phyloP scores from a whole-genome alignment of 306 rosid species.

The Pyrus pyrifolia region DNA sequence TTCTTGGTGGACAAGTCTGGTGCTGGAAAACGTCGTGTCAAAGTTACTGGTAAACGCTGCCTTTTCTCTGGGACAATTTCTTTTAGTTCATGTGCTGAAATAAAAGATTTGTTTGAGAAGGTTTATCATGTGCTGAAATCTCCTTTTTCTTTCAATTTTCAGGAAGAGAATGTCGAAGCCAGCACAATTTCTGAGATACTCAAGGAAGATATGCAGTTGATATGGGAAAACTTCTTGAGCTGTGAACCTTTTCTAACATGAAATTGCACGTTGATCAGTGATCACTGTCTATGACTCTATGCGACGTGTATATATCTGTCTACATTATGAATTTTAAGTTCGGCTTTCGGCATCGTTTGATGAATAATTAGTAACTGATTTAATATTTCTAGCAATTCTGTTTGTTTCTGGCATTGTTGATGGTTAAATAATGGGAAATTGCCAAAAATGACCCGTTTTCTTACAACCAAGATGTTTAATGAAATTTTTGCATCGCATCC shows the following conservation, averaged over 20 bases:
- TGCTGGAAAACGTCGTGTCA: slow-evolving; percentile 26
- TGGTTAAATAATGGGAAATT: not conserved
- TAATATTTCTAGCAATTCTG: not conserved
- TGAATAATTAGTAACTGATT: not conserved
- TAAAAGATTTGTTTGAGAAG: too few species aligned
- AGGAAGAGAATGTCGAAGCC: slow-evolving; percentile 22
- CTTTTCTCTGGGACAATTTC: not conserved
- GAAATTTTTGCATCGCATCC: not conserved
- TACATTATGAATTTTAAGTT: not conserved
- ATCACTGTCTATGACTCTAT: not conserved
- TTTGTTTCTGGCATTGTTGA: not conserved
- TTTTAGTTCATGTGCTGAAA: not conserved
- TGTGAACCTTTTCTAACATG: slow-evolving; percentile 23
- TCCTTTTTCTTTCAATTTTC: not conserved
- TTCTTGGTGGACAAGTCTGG: slow-evolving; percentile 26
- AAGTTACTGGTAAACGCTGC: slow-evolving; percentile 21
- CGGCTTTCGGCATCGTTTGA: not conserved
- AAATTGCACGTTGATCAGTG: not conserved
- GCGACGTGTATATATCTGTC: not conserved
- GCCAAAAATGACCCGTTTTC: too few species aligned
- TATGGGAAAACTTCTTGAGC: slow-evolving; percentile 36
- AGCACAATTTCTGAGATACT: slow-evolving; percentile 33
- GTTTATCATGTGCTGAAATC: not conserved
- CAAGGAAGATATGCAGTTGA: slow-evolving; percentile 29
- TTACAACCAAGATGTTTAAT: too few species aligned